These are phyloP conservation scores for Kodamaea lidongshanica DNA, from an alignment of 805 yeast genomes.

Conservation along the genomic window DNA sequence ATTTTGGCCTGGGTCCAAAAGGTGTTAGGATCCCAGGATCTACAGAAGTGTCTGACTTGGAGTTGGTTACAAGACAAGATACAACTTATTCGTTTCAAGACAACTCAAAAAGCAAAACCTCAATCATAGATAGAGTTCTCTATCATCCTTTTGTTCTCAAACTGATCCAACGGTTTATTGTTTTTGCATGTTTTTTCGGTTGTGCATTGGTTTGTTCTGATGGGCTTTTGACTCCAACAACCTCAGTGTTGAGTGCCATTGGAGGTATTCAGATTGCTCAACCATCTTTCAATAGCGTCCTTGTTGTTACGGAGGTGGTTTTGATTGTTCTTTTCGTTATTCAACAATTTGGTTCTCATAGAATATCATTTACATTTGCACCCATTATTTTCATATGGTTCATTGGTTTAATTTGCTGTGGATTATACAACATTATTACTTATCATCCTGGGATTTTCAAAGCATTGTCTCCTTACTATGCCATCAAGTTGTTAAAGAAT, in stretches of 20 bases:
- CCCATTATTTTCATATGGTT: conserved; percentile 53
- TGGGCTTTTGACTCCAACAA: conserved; percentile 58
- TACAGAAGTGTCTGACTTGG: conserved; percentile 24
- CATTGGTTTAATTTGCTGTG: conserved; percentile 37
- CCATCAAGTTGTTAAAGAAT: conserved; percentile 36
- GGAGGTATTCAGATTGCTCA: conserved; percentile 50
- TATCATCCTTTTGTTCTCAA: conserved; percentile 22
- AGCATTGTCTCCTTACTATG: conserved; percentile 48
- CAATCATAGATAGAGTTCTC: conserved; percentile 13
- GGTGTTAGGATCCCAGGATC: conserved; percentile 41
- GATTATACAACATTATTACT: conserved; percentile 39
- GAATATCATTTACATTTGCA: conserved; percentile 45
- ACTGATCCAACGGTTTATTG: conserved; percentile 26
- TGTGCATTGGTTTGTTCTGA: conserved; percentile 54
- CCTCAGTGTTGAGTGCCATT: conserved; percentile 53
- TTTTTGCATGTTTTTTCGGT: conserved; percentile 44
- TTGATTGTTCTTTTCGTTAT: conserved; percentile 39
- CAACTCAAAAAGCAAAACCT: conserved; percentile 8
- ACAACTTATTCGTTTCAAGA: conserved; percentile 26
- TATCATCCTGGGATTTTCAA: conserved; percentile 40
- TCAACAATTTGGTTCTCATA: conserved; percentile 47
- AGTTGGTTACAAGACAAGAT: conserved; percentile 30
- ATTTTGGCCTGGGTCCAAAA: conserved; percentile 40
- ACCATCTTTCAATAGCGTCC: conserved; percentile 39
- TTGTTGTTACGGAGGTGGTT: conserved; percentile 46